These are phyloP conservation scores for Pichia paraexigua DNA, from an alignment of 805 yeast species.

Conservation along the genomic window DNA sequence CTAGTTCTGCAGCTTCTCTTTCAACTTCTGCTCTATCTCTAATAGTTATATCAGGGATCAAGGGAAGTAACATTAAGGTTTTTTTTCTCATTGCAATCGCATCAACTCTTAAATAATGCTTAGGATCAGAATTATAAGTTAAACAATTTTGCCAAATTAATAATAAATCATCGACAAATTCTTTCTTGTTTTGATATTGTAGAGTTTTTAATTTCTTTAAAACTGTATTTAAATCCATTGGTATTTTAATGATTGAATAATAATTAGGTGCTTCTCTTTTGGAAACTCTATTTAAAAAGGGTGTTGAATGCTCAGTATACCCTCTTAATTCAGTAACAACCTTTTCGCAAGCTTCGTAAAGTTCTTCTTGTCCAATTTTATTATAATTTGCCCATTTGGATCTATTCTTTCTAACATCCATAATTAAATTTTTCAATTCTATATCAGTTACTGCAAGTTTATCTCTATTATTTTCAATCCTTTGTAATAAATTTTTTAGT, in stretches of 20 bases:
- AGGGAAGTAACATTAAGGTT: conserved; percentile 63
- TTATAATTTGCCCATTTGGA: conserved; percentile 98
- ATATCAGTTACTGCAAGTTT: conserved; percentile 65
- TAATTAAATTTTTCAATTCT: conserved; percentile 74
- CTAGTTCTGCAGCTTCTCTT: conserved; percentile 43
- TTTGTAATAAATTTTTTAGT: conserved; percentile 68
- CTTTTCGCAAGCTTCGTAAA: conserved; percentile 95
- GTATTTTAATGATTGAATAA: conserved; percentile 78
- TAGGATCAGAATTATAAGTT: conserved; percentile 89
- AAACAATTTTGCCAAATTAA: conserved; percentile 93
- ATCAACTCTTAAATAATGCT: conserved; percentile 81
- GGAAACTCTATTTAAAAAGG: conserved; percentile 91
- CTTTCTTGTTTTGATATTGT: conserved; percentile 76
- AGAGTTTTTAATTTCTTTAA: conserved; percentile 78
- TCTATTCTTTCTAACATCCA: conserved; percentile 90
- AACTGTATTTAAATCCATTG: conserved; percentile 96
- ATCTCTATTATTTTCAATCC: conserved; percentile 76
- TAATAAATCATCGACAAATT: conserved; percentile 92
- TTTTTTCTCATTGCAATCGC: conserved; percentile 96
- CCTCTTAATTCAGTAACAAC: conserved; percentile 86
- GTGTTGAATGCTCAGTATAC: conserved; percentile 93
- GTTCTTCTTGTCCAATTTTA: conserved; percentile 92
- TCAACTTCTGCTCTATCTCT: conserved; percentile 68
- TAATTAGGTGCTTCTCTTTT: conserved; percentile 98
- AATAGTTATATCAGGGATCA: conserved; percentile 83